A percentile compares a stretch with the other conserved stretches of the same genome.
These are phyloP conservation scores for Tetrahymena thermophila DNA, from an alignment of 73 alveolate genomes.

Conservation along the genomic window DNA sequence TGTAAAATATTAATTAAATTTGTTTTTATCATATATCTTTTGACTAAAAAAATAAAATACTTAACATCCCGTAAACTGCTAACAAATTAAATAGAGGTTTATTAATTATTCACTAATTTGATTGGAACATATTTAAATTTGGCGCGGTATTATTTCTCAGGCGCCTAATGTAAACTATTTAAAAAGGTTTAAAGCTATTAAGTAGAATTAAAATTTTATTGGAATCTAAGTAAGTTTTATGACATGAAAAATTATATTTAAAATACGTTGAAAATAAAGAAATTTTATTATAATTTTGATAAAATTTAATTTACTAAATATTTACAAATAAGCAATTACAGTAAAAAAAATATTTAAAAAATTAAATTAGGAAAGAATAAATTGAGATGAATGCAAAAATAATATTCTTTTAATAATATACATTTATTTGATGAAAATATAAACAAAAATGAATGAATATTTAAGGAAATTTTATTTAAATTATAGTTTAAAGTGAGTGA, in stretches of 20 bases:
- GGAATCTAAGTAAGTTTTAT: no score
- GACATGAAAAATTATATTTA: no score
- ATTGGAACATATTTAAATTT: background rate
- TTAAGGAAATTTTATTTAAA: background rate
- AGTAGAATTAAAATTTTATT: background rate
- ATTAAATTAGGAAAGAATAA: no score
- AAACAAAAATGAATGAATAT: background rate
- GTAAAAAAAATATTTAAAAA: no score
- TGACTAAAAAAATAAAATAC: background rate
- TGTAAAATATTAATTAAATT: background rate
- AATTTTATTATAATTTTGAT: no score
- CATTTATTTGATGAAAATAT: background rate
- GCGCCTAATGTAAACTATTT: background rate
- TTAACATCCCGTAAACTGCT: background rate
- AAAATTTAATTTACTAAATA: no score
- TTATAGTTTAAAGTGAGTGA: background rate
- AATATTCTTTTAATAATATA: background rate
- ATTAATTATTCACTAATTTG: background rate
- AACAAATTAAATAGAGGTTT: no score
- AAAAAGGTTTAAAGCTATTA: background rate
- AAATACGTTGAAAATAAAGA: no score
- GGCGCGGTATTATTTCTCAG: background rate
- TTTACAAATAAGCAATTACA: no score
- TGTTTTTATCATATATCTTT: background rate
- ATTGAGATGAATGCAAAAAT: background rate